Percentiles rank a stretch among this genome's conserved stretches.
Conservation (phyloP, 345 rosid species). For the Atalantia buxifolia region DNA sequence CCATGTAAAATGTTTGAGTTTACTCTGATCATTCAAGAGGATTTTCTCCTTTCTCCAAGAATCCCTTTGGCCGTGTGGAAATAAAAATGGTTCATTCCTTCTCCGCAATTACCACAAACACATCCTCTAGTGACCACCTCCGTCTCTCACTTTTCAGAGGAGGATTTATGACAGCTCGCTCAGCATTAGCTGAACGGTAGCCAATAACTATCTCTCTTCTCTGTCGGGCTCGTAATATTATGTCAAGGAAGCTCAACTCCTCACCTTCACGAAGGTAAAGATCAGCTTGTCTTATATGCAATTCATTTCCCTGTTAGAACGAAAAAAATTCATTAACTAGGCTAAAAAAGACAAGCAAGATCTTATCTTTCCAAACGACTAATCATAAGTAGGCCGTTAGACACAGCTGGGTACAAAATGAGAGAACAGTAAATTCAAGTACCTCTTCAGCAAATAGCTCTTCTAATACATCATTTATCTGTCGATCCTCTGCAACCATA, state of each 20-base stretch:
- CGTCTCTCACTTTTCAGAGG: slow-evolving; percentile 44
- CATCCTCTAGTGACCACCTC: slow-evolving; percentile 52
- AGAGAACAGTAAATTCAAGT: neutral
- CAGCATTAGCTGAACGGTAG: slow-evolving; percentile 46
- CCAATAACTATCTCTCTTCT: slow-evolving; percentile 68
- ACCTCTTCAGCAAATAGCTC: slow-evolving; percentile 84
- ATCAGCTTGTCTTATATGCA: slow-evolving; percentile 63
- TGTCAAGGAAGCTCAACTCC: slow-evolving; percentile 62
- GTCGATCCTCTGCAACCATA: slow-evolving; percentile 81
- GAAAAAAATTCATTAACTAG: neutral
- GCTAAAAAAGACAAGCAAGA: neutral
- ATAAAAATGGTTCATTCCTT: slow-evolving; percentile 36
- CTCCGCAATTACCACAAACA: slow-evolving; percentile 57
- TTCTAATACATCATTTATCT: slow-evolving; percentile 63
- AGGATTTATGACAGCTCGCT: slow-evolving; percentile 64
- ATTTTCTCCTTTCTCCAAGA: neutral
- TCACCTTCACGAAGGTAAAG: slow-evolving; percentile 56
- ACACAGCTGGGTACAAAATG: neutral
- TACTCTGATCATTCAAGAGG: neutral
- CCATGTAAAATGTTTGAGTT: neutral
- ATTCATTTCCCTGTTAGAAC: slow-evolving; percentile 56
- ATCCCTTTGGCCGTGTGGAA: neutral
- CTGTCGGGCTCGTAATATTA: slow-evolving; percentile 51
- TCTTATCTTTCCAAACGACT: neutral
- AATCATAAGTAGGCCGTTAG: neutral